Conservation (phyloP, 2,329 filamentous ascomycete species). For the Botrytis pseudocinerea region DNA sequence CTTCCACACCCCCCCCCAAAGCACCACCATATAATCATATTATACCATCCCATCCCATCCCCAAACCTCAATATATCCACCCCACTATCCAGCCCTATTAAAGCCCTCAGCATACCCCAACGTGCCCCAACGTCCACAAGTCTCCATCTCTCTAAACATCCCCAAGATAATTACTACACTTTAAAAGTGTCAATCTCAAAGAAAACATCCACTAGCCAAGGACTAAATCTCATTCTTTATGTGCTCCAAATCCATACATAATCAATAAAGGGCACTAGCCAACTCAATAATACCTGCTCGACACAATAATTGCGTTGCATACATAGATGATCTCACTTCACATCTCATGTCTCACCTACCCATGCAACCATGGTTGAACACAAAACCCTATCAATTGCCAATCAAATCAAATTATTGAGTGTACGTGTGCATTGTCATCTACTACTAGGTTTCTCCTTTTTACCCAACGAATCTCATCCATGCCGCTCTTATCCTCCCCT, state of each 20-base stretch:
- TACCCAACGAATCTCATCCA: neutral
- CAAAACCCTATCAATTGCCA: neutral
- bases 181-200: neutral
- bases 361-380: neutral
- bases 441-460: neutral
- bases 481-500: neutral
- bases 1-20: neutral
- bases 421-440: conserved; percentile 6
- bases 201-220: neutral
- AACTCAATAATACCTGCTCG: neutral
- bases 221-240: neutral
- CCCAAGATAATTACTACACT: neutral
- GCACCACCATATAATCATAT: neutral
- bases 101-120: neutral
- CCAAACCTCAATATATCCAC: neutral
- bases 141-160: neutral
- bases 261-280: neutral
- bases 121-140: neutral
- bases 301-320: neutral
- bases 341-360: neutral
- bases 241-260: neutral
- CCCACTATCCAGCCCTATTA: neutral
- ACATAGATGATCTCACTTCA: neutral
- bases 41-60: neutral
- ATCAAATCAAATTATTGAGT: conserved; percentile 8